Evolutionary conservation across 208 protist genomes (phyloP).

Genomic region (Crithidia fasciculata): DNA sequence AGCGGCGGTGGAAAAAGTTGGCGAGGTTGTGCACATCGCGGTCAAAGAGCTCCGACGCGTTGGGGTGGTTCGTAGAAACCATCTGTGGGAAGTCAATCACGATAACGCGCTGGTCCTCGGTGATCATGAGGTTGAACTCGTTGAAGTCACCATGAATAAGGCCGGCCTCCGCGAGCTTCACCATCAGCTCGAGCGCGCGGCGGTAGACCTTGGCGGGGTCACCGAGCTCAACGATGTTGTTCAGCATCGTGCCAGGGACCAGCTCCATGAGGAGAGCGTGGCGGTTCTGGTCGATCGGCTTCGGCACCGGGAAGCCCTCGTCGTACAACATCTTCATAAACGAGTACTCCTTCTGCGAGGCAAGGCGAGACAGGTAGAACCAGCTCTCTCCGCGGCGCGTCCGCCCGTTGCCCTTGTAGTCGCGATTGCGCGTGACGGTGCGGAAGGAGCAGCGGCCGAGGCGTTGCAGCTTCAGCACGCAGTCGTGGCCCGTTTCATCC

Average conservation of each 20-base stretch:
- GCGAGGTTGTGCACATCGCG: constrained; percentile 97
- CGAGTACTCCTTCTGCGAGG: constrained; percentile 97
- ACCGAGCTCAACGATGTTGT: constrained; percentile 89
- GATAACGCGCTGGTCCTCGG: constrained; percentile 90
- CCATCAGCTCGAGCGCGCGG: constrained; percentile 92
- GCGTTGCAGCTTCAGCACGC: constrained; percentile 95
- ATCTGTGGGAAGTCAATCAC: constrained; percentile 99
- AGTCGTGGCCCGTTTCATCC: constrained; percentile 80
- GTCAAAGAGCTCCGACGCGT: constrained; percentile 96
- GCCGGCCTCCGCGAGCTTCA: constrained; percentile 93
- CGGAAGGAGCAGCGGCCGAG: constrained; percentile 99
- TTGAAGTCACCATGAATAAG: constrained; percentile 99
- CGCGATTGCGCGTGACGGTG: constrained; percentile 95
- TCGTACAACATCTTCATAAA: constrained; percentile 98
- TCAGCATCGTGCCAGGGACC: constrained; percentile 93
- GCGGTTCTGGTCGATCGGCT: constrained; percentile 97
- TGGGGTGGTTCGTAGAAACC: constrained; percentile 96
- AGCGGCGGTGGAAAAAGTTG: constrained; percentile 95
- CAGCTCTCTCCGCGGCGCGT: constrained; percentile 93
- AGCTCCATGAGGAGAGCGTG: constrained; percentile 98
- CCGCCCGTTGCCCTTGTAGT: constrained; percentile 94
- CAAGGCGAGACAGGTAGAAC: constrained; percentile 98
- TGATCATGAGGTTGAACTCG: constrained; percentile 99
- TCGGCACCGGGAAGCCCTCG: constrained; percentile 96
- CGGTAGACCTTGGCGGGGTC: constrained; percentile 92